Conservation (phyloP, 1,284 basidiomycete genomes). For the Amylostereum areolatum region DNA sequence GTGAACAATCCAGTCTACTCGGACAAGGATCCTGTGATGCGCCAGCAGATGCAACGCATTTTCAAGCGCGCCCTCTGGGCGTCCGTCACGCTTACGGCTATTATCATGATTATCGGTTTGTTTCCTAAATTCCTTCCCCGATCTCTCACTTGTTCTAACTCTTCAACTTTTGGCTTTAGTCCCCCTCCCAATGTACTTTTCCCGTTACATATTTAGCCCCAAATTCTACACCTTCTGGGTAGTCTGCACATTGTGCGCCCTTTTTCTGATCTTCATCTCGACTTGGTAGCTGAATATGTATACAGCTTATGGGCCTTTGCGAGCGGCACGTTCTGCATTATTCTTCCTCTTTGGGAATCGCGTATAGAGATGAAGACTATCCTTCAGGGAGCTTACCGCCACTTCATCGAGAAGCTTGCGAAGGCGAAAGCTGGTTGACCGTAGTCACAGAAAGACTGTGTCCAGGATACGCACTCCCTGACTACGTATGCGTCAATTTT, state of each 20-base stretch:
- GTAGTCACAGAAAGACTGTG: neutral
- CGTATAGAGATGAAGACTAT: slow-evolving; percentile 32
- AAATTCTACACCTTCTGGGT: slow-evolving; percentile 48
- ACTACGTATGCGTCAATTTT: no score
- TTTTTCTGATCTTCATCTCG: neutral
- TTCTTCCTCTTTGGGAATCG: slow-evolving; percentile 44
- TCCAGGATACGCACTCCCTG: no score
- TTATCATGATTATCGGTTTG: slow-evolving; percentile 37
- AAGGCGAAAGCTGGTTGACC: no score
- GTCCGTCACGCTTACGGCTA: slow-evolving; percentile 31
- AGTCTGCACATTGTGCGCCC: slow-evolving; percentile 37
- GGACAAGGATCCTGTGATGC: slow-evolving; percentile 7
- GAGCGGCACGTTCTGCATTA: slow-evolving; percentile 40
- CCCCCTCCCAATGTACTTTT: slow-evolving; percentile 48
- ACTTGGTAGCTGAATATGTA: neutral
- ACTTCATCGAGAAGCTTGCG: neutral
- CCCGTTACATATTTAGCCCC: slow-evolving; percentile 42
- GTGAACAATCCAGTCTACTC: neutral
- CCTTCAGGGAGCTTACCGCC: neutral
- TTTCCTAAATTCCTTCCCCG: no score
- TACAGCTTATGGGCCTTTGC: slow-evolving; percentile 39
- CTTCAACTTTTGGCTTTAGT: slow-evolving; percentile 20
- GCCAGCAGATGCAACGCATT: slow-evolving; percentile 24
- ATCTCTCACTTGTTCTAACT: neutral
- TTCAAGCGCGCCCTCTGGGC: slow-evolving; percentile 37